Evolutionary conservation across 2,329 filamentous ascomycete species (phyloP).

Genomic region (Fusarium camptoceras): DNA sequence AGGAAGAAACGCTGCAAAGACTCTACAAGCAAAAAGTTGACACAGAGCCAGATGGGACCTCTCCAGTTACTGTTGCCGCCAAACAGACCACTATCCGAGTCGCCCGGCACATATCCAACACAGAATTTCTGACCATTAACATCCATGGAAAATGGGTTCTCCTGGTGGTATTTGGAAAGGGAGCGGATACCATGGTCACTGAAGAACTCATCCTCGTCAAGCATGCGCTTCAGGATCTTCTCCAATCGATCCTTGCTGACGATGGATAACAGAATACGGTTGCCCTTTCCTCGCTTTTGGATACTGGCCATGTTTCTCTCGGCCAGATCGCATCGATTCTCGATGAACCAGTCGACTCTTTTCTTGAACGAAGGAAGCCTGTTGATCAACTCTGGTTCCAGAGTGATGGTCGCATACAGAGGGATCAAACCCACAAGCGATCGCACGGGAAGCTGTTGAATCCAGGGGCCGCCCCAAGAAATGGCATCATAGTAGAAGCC

Average conservation of each 20-base stretch:
- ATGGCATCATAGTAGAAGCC: constrained; percentile 99
- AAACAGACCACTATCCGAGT: constrained; percentile 94
- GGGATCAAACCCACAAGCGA: constrained; percentile 95
- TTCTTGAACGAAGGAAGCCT: constrained; percentile 93
- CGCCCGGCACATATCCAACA: constrained; percentile 92
- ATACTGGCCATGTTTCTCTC: constrained; percentile 97
- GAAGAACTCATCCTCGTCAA: constrained; percentile 93
- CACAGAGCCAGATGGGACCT: constrained; percentile 93
- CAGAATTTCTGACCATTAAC: constrained; percentile 92
- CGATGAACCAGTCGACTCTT: constrained; percentile 92
- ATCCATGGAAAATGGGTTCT: constrained; percentile 93
- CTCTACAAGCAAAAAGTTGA: constrained; percentile 95
- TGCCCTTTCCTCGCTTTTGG: constrained; percentile 87
- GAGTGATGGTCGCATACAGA: constrained; percentile 88
- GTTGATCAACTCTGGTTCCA: constrained; percentile 94
- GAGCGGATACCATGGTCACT: constrained; percentile 91
- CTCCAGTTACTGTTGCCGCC: constrained; percentile 99
- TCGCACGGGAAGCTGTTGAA: constrained; percentile 89
- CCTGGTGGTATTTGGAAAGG: constrained; percentile 89
- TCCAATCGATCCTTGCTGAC: constrained; percentile 93
- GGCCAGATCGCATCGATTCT: constrained; percentile 86
- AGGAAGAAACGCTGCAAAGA: constrained; percentile 95
- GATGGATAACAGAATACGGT: constrained; percentile 87
- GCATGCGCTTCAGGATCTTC: constrained; percentile 90
- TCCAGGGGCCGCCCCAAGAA: constrained; percentile 93